Evolutionary conservation across 805 yeast genomes (phyloP).

Genomic region (Saccharomycopsis oosterbeekiorum): DNA sequence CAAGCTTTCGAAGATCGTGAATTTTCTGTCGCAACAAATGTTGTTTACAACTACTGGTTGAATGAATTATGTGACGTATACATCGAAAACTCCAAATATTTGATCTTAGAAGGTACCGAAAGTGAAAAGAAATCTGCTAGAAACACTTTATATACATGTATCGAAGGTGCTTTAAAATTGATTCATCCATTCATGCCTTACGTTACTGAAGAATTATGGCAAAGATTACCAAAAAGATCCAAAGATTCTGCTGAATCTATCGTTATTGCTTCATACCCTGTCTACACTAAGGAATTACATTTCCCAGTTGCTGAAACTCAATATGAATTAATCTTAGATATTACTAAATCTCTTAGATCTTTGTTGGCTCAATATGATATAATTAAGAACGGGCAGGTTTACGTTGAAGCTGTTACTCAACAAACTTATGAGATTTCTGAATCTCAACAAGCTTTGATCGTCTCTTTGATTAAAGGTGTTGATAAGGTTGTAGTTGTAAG

Average conservation of each 20-base stretch:
- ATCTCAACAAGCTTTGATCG: slow-evolving; percentile 77
- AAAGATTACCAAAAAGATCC: slow-evolving; percentile 84
- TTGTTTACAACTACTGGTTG: slow-evolving; percentile 89
- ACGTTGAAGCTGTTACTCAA: slow-evolving; percentile 55
- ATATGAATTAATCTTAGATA: slow-evolving; percentile 75
- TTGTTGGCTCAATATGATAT: slow-evolving; percentile 84
- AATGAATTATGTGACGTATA: slow-evolving; percentile 93
- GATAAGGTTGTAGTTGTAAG: slow-evolving; percentile 59
- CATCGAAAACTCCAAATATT: slow-evolving; percentile 92
- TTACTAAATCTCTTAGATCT: slow-evolving; percentile 88
- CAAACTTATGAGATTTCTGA: slow-evolving; percentile 42
- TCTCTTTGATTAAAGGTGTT: slow-evolving; percentile 86
- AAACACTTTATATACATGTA: slow-evolving; percentile 86
- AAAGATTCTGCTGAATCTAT: slow-evolving; percentile 63
- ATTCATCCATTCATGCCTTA: slow-evolving; percentile 99
- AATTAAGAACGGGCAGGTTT: slow-evolving; percentile 78
- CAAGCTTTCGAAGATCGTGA: slow-evolving; percentile 73
- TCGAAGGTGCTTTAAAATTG: slow-evolving; percentile 82
- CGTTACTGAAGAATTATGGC: slow-evolving; percentile 98
- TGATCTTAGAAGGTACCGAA: slow-evolving; percentile 84
- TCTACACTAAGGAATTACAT: slow-evolving; percentile 46
- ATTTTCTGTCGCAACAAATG: slow-evolving; percentile 77
- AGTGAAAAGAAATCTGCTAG: slow-evolving; percentile 82
- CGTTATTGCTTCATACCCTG: slow-evolving; percentile 73
- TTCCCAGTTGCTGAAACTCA: slow-evolving; percentile 59